Evolutionary conservation across 2,329 filamentous ascomycete species (phyloP).

Genomic region (Acarospora socialis): DNA sequence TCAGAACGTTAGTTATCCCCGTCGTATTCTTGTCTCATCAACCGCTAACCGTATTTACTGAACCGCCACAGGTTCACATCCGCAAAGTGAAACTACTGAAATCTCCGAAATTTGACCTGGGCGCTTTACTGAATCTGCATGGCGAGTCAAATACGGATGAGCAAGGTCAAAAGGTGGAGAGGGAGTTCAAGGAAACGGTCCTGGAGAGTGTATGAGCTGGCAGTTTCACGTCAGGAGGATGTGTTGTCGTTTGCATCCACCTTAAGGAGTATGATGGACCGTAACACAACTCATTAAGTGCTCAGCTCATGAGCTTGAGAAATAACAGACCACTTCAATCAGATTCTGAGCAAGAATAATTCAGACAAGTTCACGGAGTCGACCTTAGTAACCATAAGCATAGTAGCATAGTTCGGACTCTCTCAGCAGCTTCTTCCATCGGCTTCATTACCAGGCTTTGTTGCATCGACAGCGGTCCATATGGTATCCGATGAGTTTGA

Average conservation of each 20-base stretch:
- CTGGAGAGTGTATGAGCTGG: conserved; percentile 75
- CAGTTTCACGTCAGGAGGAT: conserved; percentile 1
- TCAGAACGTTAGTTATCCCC: conserved; percentile 63
- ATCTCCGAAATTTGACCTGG: conserved; percentile 96
- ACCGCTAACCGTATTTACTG: conserved; percentile 3
- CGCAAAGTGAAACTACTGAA: conserved; percentile 99
- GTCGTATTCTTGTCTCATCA: background rate
- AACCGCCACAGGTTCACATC: conserved; percentile 69
- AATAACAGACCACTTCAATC: no score
- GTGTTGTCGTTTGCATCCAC: conserved; percentile 1
- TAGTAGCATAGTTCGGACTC: no score
- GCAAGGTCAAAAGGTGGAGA: conserved; percentile 94
- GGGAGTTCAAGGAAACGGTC: conserved; percentile 98
- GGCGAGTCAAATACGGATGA: conserved; percentile 95
- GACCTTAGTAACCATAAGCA: no score
- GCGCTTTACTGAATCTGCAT: conserved; percentile 88
- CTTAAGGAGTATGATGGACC: background rate
- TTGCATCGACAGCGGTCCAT: no score
- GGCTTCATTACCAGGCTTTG: no score
- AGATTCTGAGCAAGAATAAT: no score
- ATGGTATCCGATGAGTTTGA: no score
- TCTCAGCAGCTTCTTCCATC: no score
- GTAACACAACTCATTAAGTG: no score
- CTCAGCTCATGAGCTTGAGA: no score
- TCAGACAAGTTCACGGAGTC: no score